Base-by-base conservation (phyloP, 2,329 filamentous ascomycete species). In the Botryotinia narcissicola region DNA sequence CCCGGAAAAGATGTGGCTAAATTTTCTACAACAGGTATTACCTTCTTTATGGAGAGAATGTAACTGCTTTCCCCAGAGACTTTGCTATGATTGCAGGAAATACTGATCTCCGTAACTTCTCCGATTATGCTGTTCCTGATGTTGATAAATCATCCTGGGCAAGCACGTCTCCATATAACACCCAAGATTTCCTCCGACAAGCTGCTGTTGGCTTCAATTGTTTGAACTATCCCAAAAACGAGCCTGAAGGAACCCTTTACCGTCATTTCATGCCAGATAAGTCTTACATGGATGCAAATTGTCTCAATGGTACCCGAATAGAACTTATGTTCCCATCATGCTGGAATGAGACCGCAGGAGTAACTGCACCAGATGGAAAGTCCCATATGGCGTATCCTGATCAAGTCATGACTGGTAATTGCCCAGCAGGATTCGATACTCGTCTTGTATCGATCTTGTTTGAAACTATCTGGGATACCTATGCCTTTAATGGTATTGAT, bases 171-270 rank as follows among this genome's bases (percentile, higher is more conserved):
- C 75, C 75, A 5, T 87, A 88, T 79, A 92, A 91, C 18, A 83
- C 80, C 64, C 94, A 97, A 84, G 82, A 83, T 25, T 88, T 90
- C 70, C 87, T 98, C 54, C 84, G 84, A 69, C 92, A 97, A 85
- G 94, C 95, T 75, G 93, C 95, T 16, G 79, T 98, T 42, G 95
- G 96, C 5, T 97, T 97, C 88, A 98, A 98, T 86, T 98, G 96
- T 83, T 84, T 99, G 75, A 91, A 98, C 88, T 98, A 98, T 81
- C 79, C 78, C 46, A 85, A 83, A n/a, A 51, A 51, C 37, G 78
- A 82, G 0, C 75, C 79, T 3, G 79, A 80, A 70, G 87, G 87
- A 1, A 92, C 94, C 22, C 87, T 97, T 51, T 92, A 90, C 82
- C 93, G 95, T 77, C 95, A 97, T 82, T 90, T 89, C 81, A 79